Evolutionary conservation across 306 rosid species (phyloP).

Genomic region (Citrullus colocynthis): DNA sequence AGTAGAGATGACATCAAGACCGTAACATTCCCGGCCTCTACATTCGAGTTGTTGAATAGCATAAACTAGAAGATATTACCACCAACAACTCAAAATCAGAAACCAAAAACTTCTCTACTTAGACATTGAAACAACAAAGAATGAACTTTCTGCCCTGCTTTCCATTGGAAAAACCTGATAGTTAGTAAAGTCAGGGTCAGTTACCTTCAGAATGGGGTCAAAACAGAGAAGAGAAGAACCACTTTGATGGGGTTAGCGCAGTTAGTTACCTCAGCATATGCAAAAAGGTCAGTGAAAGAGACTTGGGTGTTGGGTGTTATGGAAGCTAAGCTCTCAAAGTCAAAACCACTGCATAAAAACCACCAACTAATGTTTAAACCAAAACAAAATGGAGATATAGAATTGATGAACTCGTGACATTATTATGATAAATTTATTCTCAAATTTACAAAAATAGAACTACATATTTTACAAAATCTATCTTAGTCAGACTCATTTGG

Average conservation of each 20-base stretch:
- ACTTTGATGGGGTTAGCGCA: neutral
- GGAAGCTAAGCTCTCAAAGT: constrained; percentile 2
- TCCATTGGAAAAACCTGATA: neutral
- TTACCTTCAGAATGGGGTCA: neutral
- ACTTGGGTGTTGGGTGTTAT: constrained; percentile 3
- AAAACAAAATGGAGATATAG: neutral
- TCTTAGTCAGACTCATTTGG: constrained; percentile 10
- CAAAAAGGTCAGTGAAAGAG: constrained; percentile 2
- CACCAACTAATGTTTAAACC: neutral
- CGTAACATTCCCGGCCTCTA: neutral
- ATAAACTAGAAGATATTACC: neutral
- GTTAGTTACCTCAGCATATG: constrained; percentile 7
- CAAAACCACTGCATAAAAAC: constrained; percentile 1
- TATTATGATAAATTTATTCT: neutral
- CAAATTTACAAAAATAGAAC: neutral
- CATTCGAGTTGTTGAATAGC: neutral
- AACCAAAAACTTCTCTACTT: neutral
- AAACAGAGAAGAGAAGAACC: neutral
- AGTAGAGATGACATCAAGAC: neutral
- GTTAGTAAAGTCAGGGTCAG: constrained; percentile 2
- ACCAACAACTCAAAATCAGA: neutral
- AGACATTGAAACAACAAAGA: neutral
- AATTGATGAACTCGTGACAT: neutral
- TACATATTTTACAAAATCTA: constrained; percentile 3
- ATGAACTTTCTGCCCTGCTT: neutral